Evolutionary conservation across 257 asterid species (phyloP).

Genomic region (Avicennia marina): DNA sequence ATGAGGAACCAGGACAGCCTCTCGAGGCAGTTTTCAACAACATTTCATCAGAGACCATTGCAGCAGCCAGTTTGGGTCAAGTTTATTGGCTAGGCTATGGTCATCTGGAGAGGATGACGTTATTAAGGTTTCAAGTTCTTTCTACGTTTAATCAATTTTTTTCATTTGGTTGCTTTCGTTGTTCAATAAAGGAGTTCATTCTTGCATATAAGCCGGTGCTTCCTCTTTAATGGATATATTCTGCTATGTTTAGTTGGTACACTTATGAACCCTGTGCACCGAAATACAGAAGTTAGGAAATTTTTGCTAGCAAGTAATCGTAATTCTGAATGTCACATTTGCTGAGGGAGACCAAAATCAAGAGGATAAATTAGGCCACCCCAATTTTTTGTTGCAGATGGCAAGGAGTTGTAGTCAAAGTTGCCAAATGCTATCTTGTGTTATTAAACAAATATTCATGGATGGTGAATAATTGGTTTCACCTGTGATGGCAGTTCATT

Average conservation of each 20-base stretch:
- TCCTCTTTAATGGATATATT: too few relatives aligned
- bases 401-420: not conserved
- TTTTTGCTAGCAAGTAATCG: too few relatives aligned
- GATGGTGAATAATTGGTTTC: not conserved
- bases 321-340: too few relatives aligned
- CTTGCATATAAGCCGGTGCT: too few relatives aligned
- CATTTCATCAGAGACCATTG: slow-evolving; percentile 90
- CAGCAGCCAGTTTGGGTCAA: slow-evolving; percentile 99
- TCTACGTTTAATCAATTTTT: slow-evolving; percentile 8
- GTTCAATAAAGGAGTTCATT: too few relatives aligned
- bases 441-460: not conserved
- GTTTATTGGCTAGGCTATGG: slow-evolving; percentile 97
- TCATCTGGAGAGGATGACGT: slow-evolving; percentile 96
- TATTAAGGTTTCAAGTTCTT: slow-evolving; percentile 70
- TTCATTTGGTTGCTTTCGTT: slow-evolving; percentile 13
- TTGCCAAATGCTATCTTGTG: not conserved
- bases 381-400: not conserved
- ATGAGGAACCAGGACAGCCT: slow-evolving; percentile 97
- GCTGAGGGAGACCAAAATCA: slow-evolving; percentile 4
- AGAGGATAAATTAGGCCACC: not conserved
- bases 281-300: too few relatives aligned
- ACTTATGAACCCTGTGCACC: too few relatives aligned
- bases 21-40: slow-evolving; percentile 94
- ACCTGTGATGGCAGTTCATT: not conserved
- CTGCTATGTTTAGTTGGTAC: too few relatives aligned